Evolutionary conservation across 169 alveolate genomes (phyloP).

Genomic region (Babesia ovata): DNA sequence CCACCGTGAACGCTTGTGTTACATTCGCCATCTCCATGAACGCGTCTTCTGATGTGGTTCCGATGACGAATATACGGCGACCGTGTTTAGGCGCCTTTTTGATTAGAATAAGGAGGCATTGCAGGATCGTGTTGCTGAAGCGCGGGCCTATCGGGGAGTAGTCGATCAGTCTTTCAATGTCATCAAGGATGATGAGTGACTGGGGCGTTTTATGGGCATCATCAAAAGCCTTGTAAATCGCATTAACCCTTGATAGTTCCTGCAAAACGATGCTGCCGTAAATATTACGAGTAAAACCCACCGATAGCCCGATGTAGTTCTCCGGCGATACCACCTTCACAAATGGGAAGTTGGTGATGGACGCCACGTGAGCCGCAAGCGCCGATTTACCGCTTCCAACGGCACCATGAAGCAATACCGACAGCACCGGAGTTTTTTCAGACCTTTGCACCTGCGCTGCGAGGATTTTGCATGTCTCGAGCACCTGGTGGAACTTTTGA

Average conservation of each 20-base stretch:
- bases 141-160: conserved; percentile 97
- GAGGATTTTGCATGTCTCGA: conserved; percentile 76
- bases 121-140: conserved; percentile 93
- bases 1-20: conserved; percentile 61
- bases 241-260: conserved; percentile 79
- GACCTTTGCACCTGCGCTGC: conserved; percentile 84
- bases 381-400: conserved; percentile 98
- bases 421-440: conserved; percentile 86
- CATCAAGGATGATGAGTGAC: conserved; percentile 93
- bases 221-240: conserved; percentile 93
- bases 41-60: conserved; percentile 93
- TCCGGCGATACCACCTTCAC: conserved; percentile 96
- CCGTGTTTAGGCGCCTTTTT: conserved; percentile 95
- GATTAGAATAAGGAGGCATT: conserved; percentile 92
- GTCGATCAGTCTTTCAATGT: conserved; percentile 96
- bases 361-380: conserved; percentile 94
- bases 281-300: conserved; percentile 70
- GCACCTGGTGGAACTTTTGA: conserved; percentile 82
- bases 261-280: conserved; percentile 67
- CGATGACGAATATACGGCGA: conserved; percentile 92
- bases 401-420: conserved; percentile 93
- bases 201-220: conserved; percentile 98
- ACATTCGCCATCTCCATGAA: conserved; percentile 78
- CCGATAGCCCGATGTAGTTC: conserved; percentile 93
- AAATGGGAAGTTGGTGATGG: conserved; percentile 93